Evolutionary conservation across 805 yeast genomes (phyloP), one percentile per base, ranked within the genome.

Genomic region (Martiniozyma abietophila): DNA sequence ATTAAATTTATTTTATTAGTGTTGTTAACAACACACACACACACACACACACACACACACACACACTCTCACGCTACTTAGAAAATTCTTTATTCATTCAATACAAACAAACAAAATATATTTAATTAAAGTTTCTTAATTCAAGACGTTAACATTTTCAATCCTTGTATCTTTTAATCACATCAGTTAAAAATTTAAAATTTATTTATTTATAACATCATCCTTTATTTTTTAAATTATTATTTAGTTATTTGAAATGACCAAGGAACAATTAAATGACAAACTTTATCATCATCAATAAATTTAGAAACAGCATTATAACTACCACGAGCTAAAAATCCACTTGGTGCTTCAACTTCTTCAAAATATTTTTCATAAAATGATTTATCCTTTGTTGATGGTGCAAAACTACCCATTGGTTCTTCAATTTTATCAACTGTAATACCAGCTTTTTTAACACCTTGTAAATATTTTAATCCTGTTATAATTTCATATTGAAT

Each of bases 321-420:
- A 31, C 73, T 67, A 25, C 96, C 96, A 58, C 96, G 74, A 3
- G 92, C 95, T 43, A 88, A 58, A 56, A 88, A 57, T 1, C 96
- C 96, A 29, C 84, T 69, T 24, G 96, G 96, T 5, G 96, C 96
- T 56, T 85, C 95, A 40, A 81, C 86, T 50, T 71, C 81, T 8
- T 78, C 80, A 45, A 75, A 79, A 25, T 51, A 57, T 18, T 48
- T 44, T 51, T 85, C 95, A 54, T 86, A 86, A 53, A 57, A 79
- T 7, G 94, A 95, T 51, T 79, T 82, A 27, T 73, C 83, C 38
- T 62, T 65, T 4, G 96, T 85, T 55, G 74, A 82, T 47, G 96
- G 96, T 8, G 95, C 88, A 56, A 78, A 88, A 4, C 92, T 78
- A 4, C 96, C 96, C 53, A 85, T 69, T 29, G 88, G 92, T 56